These are phyloP conservation scores for Calonectria henricotiae DNA, from an alignment of 2,329 filamentous ascomycete genomes.

Conservation along the genomic window DNA sequence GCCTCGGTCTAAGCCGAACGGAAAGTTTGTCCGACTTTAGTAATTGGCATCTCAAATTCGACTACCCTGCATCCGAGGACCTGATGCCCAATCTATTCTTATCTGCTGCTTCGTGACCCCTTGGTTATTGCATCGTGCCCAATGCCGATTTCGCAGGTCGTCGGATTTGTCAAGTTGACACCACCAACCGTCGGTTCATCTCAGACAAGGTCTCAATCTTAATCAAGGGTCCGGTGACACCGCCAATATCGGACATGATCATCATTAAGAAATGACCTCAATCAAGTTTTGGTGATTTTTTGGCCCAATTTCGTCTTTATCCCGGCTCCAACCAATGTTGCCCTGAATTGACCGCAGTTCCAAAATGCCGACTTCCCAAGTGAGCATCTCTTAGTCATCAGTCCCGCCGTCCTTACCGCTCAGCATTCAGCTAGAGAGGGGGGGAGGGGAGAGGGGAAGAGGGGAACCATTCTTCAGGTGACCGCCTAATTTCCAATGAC, in stretches of 20 bases:
- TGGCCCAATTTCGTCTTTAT: not conserved
- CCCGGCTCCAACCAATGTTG: not conserved
- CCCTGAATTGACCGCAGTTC: not conserved
- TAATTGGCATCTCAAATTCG: conserved; percentile 14
- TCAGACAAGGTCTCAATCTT: not conserved
- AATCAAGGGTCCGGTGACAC: conserved; percentile 12
- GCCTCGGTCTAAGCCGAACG: not conserved
- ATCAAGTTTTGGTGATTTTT: not conserved
- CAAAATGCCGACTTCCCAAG: not conserved
- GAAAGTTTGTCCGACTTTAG: conserved; percentile 13
- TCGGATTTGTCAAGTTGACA: not conserved
- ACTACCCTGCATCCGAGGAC: conserved; percentile 1
- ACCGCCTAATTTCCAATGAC: conserved; percentile 1
- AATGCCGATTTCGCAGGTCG: conserved; percentile 18
- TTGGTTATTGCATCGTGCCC: not conserved
- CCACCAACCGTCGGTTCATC: not conserved
- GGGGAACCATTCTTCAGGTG: conserved; percentile 14
- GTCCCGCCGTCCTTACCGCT: conserved; percentile 15
- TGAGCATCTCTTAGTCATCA: conserved; percentile 2
- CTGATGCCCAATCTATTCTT: conserved; percentile 23
- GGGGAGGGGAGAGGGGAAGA: conserved; percentile 15
- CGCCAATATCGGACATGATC: conserved; percentile 1
- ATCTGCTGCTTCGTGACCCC: not conserved
- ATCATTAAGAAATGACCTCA: not conserved
- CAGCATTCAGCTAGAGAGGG: not conserved